Evolutionary conservation across 1,139 yeast species (phyloP), one percentile per base, ranked within the genome.

Genomic region (Candida sojae): DNA sequence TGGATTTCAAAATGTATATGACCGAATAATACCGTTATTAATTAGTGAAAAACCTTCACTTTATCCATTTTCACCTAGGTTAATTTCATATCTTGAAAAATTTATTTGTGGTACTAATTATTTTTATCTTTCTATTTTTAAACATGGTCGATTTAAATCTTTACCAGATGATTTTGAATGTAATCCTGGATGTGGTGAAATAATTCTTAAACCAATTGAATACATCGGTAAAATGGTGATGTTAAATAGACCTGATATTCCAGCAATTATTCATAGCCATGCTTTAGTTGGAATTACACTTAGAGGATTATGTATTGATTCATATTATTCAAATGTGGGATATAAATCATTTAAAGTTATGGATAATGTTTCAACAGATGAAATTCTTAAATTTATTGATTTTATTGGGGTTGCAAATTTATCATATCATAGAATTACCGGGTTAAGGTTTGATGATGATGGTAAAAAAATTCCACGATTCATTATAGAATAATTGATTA

Each of bases 151-250:
- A 8, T 8, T 26, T 26, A 26, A 26, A 6, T 3, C 9, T 6
- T 26, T 26, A 26, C 29, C 29, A 26, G 9, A 26, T 6, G 29
- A 26, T 26, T 26, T 26, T 26, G 5, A 6, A 2, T 8, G 9
- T 26, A 8, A 8, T 6, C 29, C 29, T 2, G 29, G 29, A 6
- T 26, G 6, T 26, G 2, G 6, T 26, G 29, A 26, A 8, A 26
- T 8, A 21, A 11, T 21, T 21, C 31, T 30, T 12, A 4, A 4
- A 30, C 40, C 40, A 9, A 21, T 5, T 6, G 13, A 30, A 13
- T 21, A 37, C 17, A 28, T 38, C 13, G 52, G 52, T 2, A 25
- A n/a, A 5, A 32, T 49, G 9, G 47, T 49, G 5, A 13, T 46
- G n/a, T 40, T 37, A 4, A 42, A 28, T 2, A 42, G 52, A 35